Percentiles rank a stretch among this genome's conserved stretches.
phyloP scores from a whole-genome alignment of 331 rosid genomes.

The Prunus yedoensis region DNA sequence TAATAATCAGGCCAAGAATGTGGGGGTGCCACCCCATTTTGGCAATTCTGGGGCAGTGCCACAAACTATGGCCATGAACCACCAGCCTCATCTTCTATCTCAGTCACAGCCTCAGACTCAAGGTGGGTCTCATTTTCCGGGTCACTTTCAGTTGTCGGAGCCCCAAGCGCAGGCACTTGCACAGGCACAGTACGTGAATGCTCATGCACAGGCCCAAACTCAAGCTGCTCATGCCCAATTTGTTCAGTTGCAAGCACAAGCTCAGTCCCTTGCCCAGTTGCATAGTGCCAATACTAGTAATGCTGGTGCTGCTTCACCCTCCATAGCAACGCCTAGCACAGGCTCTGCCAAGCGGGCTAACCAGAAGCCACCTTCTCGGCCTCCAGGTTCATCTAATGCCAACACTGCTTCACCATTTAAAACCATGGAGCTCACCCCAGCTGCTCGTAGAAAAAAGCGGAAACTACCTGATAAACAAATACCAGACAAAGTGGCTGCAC shows the following conservation, averaged over 20 bases:
- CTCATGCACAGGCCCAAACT: slow-evolving; percentile 46
- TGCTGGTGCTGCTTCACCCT: slow-evolving; percentile 33
- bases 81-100: slow-evolving; percentile 52
- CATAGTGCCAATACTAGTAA: slow-evolving; percentile 40
- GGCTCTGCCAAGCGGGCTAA: slow-evolving; percentile 54
- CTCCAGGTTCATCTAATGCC: slow-evolving; percentile 57
- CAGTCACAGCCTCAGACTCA: slow-evolving; percentile 66
- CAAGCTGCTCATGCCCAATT: slow-evolving; percentile 49
- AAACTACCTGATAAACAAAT: slow-evolving; percentile 61
- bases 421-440: slow-evolving; percentile 92
- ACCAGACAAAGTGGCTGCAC: slow-evolving; percentile 56
- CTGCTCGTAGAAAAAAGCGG: slow-evolving; percentile 56
- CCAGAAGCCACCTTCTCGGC: slow-evolving; percentile 74
- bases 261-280: slow-evolving; percentile 45
- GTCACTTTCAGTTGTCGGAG: slow-evolving; percentile 74
- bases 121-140: slow-evolving; percentile 58
- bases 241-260: slow-evolving; percentile 51
- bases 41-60: slow-evolving; percentile 54
- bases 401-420: slow-evolving; percentile 58
- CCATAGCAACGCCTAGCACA: slow-evolving; percentile 42
- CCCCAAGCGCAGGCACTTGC: slow-evolving; percentile 56
- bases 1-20: slow-evolving; percentile 46
- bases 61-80: slow-evolving; percentile 44
- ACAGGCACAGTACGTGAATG: slow-evolving; percentile 51
- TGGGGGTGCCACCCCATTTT: slow-evolving; percentile 47